Conservation (phyloP, 768 basidiomycete genomes). For the Termitomyces sp. region DNA sequence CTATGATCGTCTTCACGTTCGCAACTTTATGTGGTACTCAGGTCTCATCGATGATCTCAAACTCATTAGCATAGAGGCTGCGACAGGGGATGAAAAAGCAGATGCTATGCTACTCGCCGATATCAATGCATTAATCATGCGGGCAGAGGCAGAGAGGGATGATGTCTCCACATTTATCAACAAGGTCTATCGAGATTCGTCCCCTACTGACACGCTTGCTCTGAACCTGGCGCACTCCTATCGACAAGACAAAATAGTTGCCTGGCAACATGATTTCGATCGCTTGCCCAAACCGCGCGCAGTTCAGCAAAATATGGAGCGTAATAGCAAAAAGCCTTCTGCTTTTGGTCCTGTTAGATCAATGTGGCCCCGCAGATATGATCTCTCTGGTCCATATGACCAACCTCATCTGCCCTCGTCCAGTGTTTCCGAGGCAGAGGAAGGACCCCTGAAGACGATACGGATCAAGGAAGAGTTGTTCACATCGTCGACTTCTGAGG, state of each 20-base stretch:
- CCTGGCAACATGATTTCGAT: conserved; percentile 95
- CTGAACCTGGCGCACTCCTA: conserved; percentile 83
- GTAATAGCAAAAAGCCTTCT: conserved; percentile 50
- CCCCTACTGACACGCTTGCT: conserved; percentile 81
- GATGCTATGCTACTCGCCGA: conserved; percentile 61
- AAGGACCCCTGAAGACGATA: conserved; percentile 42
- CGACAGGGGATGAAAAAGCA: conserved; percentile 72
- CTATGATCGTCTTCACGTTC: conserved; percentile 69
- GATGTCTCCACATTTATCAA: conserved; percentile 75
- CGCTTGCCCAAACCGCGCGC: conserved; percentile 72
- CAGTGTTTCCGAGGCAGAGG: conserved; percentile 73
- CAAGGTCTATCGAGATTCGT: conserved; percentile 73
- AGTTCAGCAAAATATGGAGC: conserved; percentile 40
- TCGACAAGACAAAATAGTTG: conserved; percentile 90
- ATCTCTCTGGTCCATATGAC: conserved; percentile 50
- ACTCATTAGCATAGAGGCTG: conserved; percentile 71
- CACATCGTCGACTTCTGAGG: conserved; percentile 68
- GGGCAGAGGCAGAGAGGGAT: conserved; percentile 72
- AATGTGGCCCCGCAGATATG: conserved; percentile 67
- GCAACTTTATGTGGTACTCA: conserved; percentile 73
- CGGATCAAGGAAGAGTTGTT: conserved; percentile 53
- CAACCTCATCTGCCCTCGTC: conserved; percentile 55
- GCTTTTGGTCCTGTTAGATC: conserved; percentile 67
- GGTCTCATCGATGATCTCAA: conserved; percentile 73
- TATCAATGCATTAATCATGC: conserved; percentile 60